Base-by-base conservation (phyloP, 768 basidiomycete genomes). In the Naematelia aurantialba region DNA sequence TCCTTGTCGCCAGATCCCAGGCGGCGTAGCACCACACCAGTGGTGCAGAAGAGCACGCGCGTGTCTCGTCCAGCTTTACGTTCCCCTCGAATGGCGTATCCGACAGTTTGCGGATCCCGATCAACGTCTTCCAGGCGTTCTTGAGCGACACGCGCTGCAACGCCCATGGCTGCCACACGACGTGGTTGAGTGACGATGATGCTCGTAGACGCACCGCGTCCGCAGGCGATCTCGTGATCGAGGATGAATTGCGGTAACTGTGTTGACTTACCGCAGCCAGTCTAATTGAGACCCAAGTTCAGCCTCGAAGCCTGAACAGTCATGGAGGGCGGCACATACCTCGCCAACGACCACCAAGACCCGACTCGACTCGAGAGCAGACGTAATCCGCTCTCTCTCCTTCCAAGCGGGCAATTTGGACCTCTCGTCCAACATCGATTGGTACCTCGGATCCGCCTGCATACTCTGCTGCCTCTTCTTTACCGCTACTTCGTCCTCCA, bases 141-240 rank as follows among this genome's bases (percentile, higher is more conserved):
- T 26, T 85, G 79, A 17, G 90, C 88, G 29, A 96, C 92, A 50
- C 92, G 86, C 11, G 86, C 81, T 2, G 93, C 88, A 3, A 97
- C 89, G 0, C 89, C 89, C 50, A 93, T 84, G 1, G 92, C 93
- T 19, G 90, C 88, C 11, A 94, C 83, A 69, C 91, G 82, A 21
- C 92, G 84, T 17, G 93, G 93, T 66, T 97, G 93, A 0, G 93
- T 94, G 4, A 93, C 80, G 42, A 96, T 78, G 52, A 97, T 90
- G 1, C 83, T 87, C 10, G 85, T 85, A 24, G 80, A 78, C 2
- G 85, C 83, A 11, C 90, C 91, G 17, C 77, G 78, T 14, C 80
- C 79, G 0, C 82, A 79, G 5, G 79, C 62, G 49, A 94, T 92
- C 45, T 89, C 82, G 44, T 87, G 84, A 66, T 96, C 91, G 48